Evolutionary conservation across 1,284 basidiomycete genomes (phyloP), one percentile per base, ranked within the genome.

Genomic region (Psilocybe mexicana): DNA sequence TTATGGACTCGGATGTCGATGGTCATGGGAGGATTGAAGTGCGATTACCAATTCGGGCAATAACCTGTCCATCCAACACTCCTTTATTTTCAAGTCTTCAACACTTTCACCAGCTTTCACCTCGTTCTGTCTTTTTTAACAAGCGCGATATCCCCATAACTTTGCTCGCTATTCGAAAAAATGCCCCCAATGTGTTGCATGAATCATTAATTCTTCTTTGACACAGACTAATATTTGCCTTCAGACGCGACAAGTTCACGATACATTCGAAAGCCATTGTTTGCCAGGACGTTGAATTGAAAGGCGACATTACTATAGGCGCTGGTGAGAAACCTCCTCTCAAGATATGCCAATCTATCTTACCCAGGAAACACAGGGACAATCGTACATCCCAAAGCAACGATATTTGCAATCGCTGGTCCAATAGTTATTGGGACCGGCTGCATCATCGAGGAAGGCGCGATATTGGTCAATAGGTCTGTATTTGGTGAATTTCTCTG

Each of bases 361-460:
- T 44, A 40, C 33, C n/a, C 25, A 25, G 24, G 45, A 28, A 24
- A 35, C 48, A 14, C 24, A 63, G 90, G 91, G 2, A 91, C 90
- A 1, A 88, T 98, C 50, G 85, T 99, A n/a, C 96, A 98, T 65
- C 96, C 96, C 0, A 93, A 93, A 69, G 93, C 92, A 0, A 92
- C 90, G 30, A 90, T 98, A 61, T 89, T 95, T 61, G 94, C 94
- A 6, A 85, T 93, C 44, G 87, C 86, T 4, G 94, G 92, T 0
- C 88, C 93, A 2, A 94, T 98, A 61, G 79, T 92, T 46, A 89
- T 98, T 48, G 96, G 94, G 6, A 79, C 85, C 25, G 85, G 90
- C 55, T 96, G 93, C 70, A 93, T 98, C 65, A 85, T 99, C 54
- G 96, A 98, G 69, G 96, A 98, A 72, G 83, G 83, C 6, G 91